Conservation (phyloP, 2,329 filamentous ascomycete species). For the Tricladium varicosporioides region DNA sequence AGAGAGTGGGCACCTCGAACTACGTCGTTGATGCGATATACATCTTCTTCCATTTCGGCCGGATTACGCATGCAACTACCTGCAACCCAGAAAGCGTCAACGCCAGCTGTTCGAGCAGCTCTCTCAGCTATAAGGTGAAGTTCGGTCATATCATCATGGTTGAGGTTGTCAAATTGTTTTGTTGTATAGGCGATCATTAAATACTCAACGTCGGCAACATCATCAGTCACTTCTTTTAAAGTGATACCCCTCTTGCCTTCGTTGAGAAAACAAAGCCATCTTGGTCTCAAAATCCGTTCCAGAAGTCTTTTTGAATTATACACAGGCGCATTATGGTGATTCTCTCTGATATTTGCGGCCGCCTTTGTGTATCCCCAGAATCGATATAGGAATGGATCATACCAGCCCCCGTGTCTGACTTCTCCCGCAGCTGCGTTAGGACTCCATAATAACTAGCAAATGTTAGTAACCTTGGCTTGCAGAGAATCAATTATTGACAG, state of each 20-base stretch:
- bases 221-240: neutral
- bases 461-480: neutral
- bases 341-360: neutral
- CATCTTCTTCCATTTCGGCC: slow-evolving; percentile 9
- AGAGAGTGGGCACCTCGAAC: slow-evolving; percentile 16
- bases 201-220: neutral
- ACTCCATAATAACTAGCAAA: neutral
- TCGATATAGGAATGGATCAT: slow-evolving; percentile 3
- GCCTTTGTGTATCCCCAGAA: slow-evolving; percentile 1
- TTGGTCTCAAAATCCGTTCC: neutral
- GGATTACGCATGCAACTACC: slow-evolving; percentile 4
- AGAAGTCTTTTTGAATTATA: neutral
- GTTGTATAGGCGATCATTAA: neutral
- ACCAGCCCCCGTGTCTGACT: neutral
- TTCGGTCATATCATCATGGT: neutral
- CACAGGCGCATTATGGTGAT: neutral
- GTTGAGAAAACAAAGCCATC: neutral
- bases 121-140: slow-evolving; percentile 1
- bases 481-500: neutral
- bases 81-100: slow-evolving; percentile 14
- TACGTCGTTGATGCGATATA: slow-evolving; percentile 23
- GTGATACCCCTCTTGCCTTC: neutral
- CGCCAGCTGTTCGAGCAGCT: slow-evolving; percentile 1
- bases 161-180: neutral
- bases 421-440: neutral